These are phyloP conservation scores for Colletotrichum sp. DNA, from an alignment of 2,329 filamentous ascomycete genomes.

Conservation along the genomic window DNA sequence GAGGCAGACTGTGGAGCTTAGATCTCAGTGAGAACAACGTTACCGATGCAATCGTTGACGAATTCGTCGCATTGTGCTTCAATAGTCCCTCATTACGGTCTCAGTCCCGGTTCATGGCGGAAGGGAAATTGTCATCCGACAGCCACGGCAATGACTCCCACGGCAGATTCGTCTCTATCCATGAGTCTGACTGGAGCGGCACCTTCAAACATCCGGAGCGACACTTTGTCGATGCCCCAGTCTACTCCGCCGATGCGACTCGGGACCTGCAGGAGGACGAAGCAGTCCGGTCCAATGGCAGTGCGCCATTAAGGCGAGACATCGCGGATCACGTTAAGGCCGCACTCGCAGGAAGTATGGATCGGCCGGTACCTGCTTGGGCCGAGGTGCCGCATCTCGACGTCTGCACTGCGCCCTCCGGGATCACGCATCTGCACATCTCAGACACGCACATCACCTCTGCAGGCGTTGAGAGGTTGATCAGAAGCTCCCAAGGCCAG, in stretches of 20 bases:
- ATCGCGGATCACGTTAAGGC: slow-evolving; percentile 34
- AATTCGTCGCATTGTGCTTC: slow-evolving; percentile 36
- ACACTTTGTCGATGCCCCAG: slow-evolving; percentile 54
- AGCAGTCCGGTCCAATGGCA: slow-evolving; percentile 31
- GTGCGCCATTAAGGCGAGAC: slow-evolving; percentile 33
- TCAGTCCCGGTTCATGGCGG: slow-evolving; percentile 44
- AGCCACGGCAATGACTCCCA: slow-evolving; percentile 35
- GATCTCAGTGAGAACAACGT: slow-evolving; percentile 59
- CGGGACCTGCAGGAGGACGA: slow-evolving; percentile 29
- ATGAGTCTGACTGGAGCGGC: slow-evolving; percentile 52
- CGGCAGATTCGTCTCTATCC: slow-evolving; percentile 48
- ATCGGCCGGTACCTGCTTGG: neutral
- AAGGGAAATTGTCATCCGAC: slow-evolving; percentile 46
- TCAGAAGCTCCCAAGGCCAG: slow-evolving; percentile 48
- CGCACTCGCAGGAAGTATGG: slow-evolving; percentile 8
- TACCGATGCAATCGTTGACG: slow-evolving; percentile 46
- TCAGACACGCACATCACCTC: slow-evolving; percentile 54
- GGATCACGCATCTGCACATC: slow-evolving; percentile 60
- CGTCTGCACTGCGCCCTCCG: slow-evolving; percentile 29
- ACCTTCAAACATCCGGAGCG: slow-evolving; percentile 50
- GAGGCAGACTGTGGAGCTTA: slow-evolving; percentile 58
- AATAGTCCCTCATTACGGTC: slow-evolving; percentile 35
- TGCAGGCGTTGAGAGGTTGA: slow-evolving; percentile 44
- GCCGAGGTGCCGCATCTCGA: slow-evolving; percentile 22
- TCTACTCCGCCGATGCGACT: slow-evolving; percentile 36